These are phyloP conservation scores for Lactarius sanguifluus DNA, from an alignment of 768 basidiomycete genomes.

Conservation along the genomic window DNA sequence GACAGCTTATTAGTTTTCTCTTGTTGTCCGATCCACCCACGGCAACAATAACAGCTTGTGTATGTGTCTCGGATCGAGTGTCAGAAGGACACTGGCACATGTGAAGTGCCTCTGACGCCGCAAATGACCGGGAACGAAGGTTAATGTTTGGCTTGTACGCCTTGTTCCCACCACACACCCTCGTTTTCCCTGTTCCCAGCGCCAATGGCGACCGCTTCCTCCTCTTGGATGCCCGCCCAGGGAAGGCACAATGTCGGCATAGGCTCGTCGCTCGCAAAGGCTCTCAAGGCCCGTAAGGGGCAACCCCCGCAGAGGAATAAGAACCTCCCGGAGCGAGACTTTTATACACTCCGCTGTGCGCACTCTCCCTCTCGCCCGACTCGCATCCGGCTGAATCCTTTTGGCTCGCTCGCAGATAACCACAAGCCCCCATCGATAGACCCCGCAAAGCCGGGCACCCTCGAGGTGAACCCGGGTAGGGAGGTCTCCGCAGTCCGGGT, in stretches of 20 bases:
- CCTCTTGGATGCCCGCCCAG: conserved; percentile 26
- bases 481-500: conserved; percentile 55
- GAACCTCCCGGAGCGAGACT: conserved; percentile 61
- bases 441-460: conserved; percentile 57
- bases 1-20: neutral
- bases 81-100: neutral
- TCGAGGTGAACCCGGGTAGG: conserved; percentile 57
- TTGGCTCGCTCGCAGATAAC: conserved; percentile 51
- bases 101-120: conserved; percentile 5
- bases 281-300: conserved; percentile 68
- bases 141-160: neutral
- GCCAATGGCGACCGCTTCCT: conserved; percentile 23
- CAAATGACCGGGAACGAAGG: conserved; percentile 13
- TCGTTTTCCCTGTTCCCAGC: neutral
- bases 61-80: neutral
- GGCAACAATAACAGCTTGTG: neutral
- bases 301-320: conserved; percentile 44
- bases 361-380: conserved; percentile 9
- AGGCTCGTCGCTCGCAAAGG: conserved; percentile 60
- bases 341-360: conserved; percentile 78
- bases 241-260: conserved; percentile 61
- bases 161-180: conserved; percentile 18
- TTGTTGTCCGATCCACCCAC: neutral
- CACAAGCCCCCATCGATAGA: conserved; percentile 77
- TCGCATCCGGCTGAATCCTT: neutral